Evolutionary conservation across 495 filamentous ascomycete genomes (phyloP).

Genomic region (Penicillium steckii): DNA sequence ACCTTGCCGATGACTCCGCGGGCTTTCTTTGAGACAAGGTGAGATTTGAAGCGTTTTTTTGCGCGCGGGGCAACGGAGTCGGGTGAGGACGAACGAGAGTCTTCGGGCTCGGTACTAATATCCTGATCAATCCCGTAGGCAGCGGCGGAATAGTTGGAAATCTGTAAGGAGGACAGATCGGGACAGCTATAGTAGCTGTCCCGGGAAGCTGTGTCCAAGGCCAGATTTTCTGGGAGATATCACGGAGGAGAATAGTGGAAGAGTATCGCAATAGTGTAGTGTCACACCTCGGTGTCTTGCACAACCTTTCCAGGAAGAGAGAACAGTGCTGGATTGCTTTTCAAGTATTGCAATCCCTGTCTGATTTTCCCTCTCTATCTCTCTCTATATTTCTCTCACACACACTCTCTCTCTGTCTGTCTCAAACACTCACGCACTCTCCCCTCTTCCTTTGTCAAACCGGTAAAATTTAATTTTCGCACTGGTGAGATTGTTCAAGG

Average conservation of each 20-base stretch:
- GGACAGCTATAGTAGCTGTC: slow-evolving; percentile 53
- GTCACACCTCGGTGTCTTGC: slow-evolving; percentile 1
- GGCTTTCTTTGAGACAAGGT: slow-evolving; percentile 43
- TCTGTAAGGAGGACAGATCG: slow-evolving; percentile 49
- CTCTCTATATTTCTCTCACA: no score
- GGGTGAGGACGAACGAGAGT: slow-evolving; percentile 36
- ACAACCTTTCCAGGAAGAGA: neutral
- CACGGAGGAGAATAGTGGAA: slow-evolving; percentile 19
- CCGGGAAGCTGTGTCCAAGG: slow-evolving; percentile 43
- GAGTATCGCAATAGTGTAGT: slow-evolving; percentile 22
- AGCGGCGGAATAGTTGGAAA: slow-evolving; percentile 30
- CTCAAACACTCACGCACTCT: no score
- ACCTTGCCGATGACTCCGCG: slow-evolving; percentile 50
- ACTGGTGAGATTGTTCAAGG: neutral
- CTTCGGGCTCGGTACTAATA: slow-evolving; percentile 31
- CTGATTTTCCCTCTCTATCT: no score
- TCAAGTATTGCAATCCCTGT: no score
- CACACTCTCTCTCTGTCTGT: no score
- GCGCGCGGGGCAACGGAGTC: slow-evolving; percentile 32
- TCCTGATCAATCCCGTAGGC: slow-evolving; percentile 29
- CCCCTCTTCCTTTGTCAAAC: no score
- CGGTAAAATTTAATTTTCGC: neutral
- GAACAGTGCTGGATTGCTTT: no score
- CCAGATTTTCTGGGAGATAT: slow-evolving; percentile 44
- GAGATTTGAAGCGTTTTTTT: slow-evolving; percentile 32